phyloP scores from a whole-genome alignment of 2,329 filamentous ascomycete species.

The Arthrobotrys iridis region DNA sequence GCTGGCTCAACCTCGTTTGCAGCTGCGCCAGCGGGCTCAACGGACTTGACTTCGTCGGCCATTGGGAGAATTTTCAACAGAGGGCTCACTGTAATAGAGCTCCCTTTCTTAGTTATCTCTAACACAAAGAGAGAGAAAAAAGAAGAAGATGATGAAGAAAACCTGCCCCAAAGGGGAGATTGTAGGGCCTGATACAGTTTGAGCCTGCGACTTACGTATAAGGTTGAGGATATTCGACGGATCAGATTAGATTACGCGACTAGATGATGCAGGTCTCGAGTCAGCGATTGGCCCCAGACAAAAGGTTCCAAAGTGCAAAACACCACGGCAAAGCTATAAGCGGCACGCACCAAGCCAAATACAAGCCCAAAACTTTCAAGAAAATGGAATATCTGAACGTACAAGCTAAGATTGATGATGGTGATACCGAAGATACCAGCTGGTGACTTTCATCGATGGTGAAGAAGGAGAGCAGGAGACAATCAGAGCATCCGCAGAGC shows the following conservation, averaged over 20 bases:
- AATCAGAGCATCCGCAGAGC: background rate
- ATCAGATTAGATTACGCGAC: constrained; percentile 54
- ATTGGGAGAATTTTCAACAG: constrained; percentile 8
- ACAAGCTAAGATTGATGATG: background rate
- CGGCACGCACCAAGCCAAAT: background rate
- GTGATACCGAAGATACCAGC: background rate
- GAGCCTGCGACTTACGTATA: constrained; percentile 9
- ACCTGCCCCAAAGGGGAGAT: no score
- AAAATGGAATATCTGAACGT: background rate
- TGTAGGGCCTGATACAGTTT: no score
- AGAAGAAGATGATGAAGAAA: no score
- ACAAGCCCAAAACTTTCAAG: background rate
- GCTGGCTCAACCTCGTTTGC: constrained; percentile 23
- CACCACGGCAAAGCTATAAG: background rate
- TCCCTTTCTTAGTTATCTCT: no score
- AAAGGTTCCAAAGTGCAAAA: constrained; percentile 13
- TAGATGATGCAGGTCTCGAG: constrained; percentile 17
- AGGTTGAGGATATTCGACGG: constrained; percentile 41
- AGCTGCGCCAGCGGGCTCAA: constrained; percentile 19
- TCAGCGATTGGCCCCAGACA: constrained; percentile 32
- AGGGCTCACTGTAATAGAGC: background rate
- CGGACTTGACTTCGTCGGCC: constrained; percentile 26
- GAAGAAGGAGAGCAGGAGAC: constrained; percentile 1
- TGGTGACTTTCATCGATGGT: background rate
- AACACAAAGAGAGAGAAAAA: no score